phyloP scores from a whole-genome alignment of 495 filamentous ascomycete genomes.

The Hyaloscypha variabilis region DNA sequence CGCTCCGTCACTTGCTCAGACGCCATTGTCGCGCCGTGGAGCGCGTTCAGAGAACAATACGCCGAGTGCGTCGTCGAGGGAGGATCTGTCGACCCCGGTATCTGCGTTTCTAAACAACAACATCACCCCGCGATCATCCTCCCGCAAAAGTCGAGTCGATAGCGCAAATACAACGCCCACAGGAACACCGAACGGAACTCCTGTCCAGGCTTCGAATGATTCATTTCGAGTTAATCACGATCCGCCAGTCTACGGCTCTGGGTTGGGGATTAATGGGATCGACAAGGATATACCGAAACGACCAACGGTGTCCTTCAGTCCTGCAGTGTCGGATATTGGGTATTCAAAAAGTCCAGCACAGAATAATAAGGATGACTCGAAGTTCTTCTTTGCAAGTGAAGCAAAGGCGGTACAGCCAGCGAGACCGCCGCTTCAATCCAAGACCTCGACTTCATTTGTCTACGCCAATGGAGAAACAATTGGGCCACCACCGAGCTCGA shows the following conservation, averaged over 20 bases:
- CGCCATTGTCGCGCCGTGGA: conserved; percentile 41
- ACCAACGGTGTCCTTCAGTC: conserved; percentile 34
- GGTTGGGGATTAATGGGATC: conserved; percentile 28
- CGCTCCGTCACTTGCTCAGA: conserved; percentile 30
- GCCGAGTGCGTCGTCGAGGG: conserved; percentile 35
- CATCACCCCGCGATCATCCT: conserved; percentile 71
- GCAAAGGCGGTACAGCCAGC: conserved; percentile 48
- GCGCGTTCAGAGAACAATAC: conserved; percentile 36
- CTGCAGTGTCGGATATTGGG: conserved; percentile 27
- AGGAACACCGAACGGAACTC: conserved; percentile 48
- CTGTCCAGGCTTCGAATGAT: conserved; percentile 38
- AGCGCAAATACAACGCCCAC: conserved; percentile 62
- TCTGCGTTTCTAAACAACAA: conserved; percentile 62
- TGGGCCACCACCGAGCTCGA: conserved; percentile 37
- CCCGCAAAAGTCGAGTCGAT: conserved; percentile 67
- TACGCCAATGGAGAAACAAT: conserved; percentile 51
- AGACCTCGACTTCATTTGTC: conserved; percentile 56
- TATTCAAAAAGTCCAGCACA: conserved; percentile 28
- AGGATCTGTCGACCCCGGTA: conserved; percentile 51
- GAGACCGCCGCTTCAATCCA: conserved; percentile 33
- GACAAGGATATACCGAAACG: conserved; percentile 39
- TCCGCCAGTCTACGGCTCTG: conserved; percentile 20
- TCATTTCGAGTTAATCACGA: conserved; percentile 25
- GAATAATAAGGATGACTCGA: conserved; percentile 41
- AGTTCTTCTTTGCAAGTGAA: conserved; percentile 79